phyloP scores from a whole-genome alignment of 305 asterid genomes.

The Solanum chacoense region DNA sequence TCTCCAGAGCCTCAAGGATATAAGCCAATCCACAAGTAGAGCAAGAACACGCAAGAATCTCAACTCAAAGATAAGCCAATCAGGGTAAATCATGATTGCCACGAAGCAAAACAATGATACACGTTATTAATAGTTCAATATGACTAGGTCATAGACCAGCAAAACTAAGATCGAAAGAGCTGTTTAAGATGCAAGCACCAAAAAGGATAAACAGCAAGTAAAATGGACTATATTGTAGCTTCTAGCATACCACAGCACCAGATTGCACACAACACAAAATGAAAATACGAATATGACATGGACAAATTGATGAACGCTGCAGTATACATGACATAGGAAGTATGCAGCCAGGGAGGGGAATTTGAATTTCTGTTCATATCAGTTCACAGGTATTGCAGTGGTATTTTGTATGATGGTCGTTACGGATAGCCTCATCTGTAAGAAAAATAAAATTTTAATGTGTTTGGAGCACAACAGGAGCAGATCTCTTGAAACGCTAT shows the following conservation, averaged over 20 bases:
- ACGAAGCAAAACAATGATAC: not conserved
- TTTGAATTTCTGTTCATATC: not conserved
- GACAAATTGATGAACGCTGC: not conserved
- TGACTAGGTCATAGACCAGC: not conserved
- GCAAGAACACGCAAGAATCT: not conserved
- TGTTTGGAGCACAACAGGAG: not conserved
- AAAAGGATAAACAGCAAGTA: not conserved
- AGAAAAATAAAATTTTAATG: not conserved
- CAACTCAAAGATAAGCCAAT: not conserved
- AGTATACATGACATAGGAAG: not conserved
- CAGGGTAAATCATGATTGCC: not conserved
- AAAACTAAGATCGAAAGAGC: not conserved
- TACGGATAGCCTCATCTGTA: not conserved
- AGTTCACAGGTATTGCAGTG: not conserved
- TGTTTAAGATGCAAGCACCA: not conserved
- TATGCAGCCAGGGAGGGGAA: not conserved
- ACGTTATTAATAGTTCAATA: not conserved
- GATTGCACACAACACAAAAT: not conserved
- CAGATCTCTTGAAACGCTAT: not conserved
- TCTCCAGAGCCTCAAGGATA: constrained; percentile 74
- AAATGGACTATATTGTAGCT: not conserved
- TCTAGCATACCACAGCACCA: not conserved
- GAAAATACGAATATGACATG: not conserved
- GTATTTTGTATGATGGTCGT: not conserved
- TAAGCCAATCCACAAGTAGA: not conserved